phyloP scores from a whole-genome alignment of 768 basidiomycete species.

The Suillus spraguei region DNA sequence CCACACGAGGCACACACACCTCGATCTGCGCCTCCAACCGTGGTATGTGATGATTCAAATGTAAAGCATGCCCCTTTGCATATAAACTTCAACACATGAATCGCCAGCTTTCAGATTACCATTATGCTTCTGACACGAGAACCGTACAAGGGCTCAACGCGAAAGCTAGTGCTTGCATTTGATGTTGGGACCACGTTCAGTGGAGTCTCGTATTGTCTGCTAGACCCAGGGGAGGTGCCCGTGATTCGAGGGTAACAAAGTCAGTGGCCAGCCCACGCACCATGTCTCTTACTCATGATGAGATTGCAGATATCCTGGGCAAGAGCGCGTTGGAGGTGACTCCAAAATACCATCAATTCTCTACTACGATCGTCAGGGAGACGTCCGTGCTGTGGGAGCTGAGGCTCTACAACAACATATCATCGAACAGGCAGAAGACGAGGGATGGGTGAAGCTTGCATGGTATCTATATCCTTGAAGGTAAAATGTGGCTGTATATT shows the following conservation, averaged over 20 bases:
- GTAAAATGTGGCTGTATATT: background rate
- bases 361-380: constrained; percentile 46
- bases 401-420: constrained; percentile 40
- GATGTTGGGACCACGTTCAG: constrained; percentile 49
- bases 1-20: background rate
- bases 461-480: constrained; percentile 29
- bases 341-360: constrained; percentile 52
- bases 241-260: constrained; percentile 31
- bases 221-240: constrained; percentile 38
- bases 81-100: background rate
- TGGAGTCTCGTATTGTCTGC: constrained; percentile 39
- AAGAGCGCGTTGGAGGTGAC: constrained; percentile 47
- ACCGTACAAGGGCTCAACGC: constrained; percentile 38
- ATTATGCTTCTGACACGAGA: constrained; percentile 31
- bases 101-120: background rate
- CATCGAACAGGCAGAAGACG: constrained; percentile 41
- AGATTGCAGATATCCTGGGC: constrained; percentile 44
- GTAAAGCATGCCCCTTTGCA: background rate
- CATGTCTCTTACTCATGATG: background rate
- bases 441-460: constrained; percentile 39
- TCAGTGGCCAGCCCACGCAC: constrained; percentile 11
- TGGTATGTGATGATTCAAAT: background rate
- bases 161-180: constrained; percentile 46
- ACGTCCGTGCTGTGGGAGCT: constrained; percentile 44
- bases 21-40: background rate